A percentile compares a stretch with the other conserved stretches of the same genome.
phyloP scores from a whole-genome alignment of 2,329 filamentous ascomycete species.

The Colletotrichum orchidophilum region DNA sequence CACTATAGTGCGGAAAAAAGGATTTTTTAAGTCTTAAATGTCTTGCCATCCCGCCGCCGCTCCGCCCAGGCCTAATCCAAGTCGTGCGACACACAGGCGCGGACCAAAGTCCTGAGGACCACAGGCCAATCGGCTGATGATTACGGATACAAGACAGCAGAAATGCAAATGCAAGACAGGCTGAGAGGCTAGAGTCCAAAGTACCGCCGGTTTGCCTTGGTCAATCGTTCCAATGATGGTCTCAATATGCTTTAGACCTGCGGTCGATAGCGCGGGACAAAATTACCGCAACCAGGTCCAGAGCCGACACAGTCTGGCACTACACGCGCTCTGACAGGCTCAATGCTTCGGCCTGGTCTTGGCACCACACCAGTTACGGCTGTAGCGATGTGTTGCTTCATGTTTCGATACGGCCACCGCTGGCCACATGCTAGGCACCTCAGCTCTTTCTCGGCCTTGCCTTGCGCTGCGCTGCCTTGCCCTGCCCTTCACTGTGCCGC shows the following conservation, averaged over 20 bases:
- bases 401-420: slow-evolving; percentile 5
- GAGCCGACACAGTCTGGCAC: slow-evolving; percentile 24
- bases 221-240: slow-evolving; percentile 1
- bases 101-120: slow-evolving; percentile 5
- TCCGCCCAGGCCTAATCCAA: slow-evolving; percentile 13
- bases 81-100: slow-evolving; percentile 24
- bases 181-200: slow-evolving; percentile 1
- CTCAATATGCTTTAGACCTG: slow-evolving; percentile 19
- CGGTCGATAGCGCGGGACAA: slow-evolving; percentile 32
- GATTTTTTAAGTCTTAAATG: background rate
- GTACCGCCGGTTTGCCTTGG: slow-evolving; percentile 12
- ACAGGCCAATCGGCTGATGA: slow-evolving; percentile 6
- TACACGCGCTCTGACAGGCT: slow-evolving; percentile 23
- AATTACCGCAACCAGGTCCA: slow-evolving; percentile 32
- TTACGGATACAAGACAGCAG: background rate
- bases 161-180: slow-evolving; percentile 3
- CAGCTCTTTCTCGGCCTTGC: slow-evolving; percentile 7
- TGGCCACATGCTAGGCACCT: slow-evolving; percentile 15
- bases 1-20: background rate
- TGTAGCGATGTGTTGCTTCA: slow-evolving; percentile 11
- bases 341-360: slow-evolving; percentile 10
- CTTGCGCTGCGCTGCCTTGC: background rate
- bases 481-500: slow-evolving; percentile 12
- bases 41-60: background rate
- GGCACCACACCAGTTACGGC: slow-evolving; percentile 26